Evolutionary conservation across 345 rosid species (phyloP).

Genomic region (Microthlaspi erraticum): DNA sequence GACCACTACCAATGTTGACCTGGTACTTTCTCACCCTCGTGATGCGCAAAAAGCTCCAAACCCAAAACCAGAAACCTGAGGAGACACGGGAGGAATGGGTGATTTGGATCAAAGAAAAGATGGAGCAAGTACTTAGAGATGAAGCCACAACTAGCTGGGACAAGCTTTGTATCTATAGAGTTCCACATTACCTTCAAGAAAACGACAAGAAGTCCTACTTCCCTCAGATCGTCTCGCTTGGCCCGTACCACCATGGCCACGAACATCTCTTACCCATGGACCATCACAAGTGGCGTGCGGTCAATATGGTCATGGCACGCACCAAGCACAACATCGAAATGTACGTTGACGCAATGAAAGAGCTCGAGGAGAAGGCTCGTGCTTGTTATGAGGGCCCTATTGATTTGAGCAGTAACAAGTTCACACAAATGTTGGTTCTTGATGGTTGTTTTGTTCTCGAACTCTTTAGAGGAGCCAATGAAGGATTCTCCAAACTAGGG

Average conservation of each 20-base stretch:
- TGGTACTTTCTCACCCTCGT: constrained; percentile 44
- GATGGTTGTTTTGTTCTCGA: constrained; percentile 85
- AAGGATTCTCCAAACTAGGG: constrained; percentile 65
- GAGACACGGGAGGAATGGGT: constrained; percentile 66
- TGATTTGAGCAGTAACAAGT: constrained; percentile 60
- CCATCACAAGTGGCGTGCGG: constrained; percentile 82
- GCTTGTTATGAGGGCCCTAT: constrained; percentile 70
- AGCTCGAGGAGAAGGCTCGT: constrained; percentile 68
- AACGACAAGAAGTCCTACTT: constrained; percentile 72
- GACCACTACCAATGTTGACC: constrained; percentile 25
- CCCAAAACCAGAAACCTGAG: constrained; percentile 21
- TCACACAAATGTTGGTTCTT: constrained; percentile 77
- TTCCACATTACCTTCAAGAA: constrained; percentile 43
- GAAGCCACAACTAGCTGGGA: constrained; percentile 67
- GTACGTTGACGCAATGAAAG: constrained; percentile 67
- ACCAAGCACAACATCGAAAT: constrained; percentile 51
- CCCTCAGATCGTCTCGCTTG: constrained; percentile 78
- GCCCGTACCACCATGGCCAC: constrained; percentile 82
- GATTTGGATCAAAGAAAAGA: constrained; percentile 63
- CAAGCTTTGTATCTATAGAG: constrained; percentile 43
- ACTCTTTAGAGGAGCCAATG: constrained; percentile 68
- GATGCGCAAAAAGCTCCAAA: constrained; percentile 35
- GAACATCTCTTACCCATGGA: constrained; percentile 77
- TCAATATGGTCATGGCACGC: constrained; percentile 67
- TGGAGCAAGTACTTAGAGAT: constrained; percentile 58